A percentile compares a stretch with the other conserved stretches of the same genome.
These are phyloP conservation scores for Phycomyces nitens DNA, from an alignment of 192 early-diverging fungal genomes.

Conservation along the genomic window DNA sequence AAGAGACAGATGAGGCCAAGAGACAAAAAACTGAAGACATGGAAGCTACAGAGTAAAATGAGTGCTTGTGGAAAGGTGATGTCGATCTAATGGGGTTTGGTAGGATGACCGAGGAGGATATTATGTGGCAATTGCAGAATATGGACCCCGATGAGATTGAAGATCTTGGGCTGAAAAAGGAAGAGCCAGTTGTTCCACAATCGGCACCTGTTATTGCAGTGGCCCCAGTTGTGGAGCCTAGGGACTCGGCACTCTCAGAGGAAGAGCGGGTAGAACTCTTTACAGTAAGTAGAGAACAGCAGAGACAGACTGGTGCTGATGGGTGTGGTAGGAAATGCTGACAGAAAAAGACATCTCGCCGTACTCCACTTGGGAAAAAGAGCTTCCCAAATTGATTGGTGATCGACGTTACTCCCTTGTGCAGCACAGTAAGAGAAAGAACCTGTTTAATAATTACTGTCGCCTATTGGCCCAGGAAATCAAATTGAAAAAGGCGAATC, in stretches of 20 bases:
- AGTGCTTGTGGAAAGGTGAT: no score
- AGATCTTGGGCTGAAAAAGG: slow-evolving; percentile 6
- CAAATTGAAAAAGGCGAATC: slow-evolving; percentile 42
- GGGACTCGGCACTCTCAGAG: slow-evolving; percentile 25
- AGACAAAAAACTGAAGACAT: slow-evolving; percentile 7
- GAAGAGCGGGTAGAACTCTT: slow-evolving; percentile 39
- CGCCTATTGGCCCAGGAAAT: slow-evolving; percentile 54
- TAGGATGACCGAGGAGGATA: slow-evolving; percentile 64
- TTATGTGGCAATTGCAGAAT: slow-evolving; percentile 53
- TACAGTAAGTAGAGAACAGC: slow-evolving; percentile 26
- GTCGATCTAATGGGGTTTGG: no score
- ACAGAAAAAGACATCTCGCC: slow-evolving; percentile 69
- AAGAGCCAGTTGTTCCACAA: no score
- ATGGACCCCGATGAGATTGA: slow-evolving; percentile 33
- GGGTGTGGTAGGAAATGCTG: slow-evolving; percentile 44
- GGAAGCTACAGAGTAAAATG: slow-evolving; percentile 2
- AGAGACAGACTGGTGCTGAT: neutral
- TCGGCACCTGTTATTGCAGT: no score
- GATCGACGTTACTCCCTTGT: slow-evolving; percentile 58
- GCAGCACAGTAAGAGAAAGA: slow-evolving; percentile 54
- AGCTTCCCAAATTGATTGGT: slow-evolving; percentile 58
- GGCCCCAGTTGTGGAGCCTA: slow-evolving; percentile 23
- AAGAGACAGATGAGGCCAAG: slow-evolving; percentile 6
- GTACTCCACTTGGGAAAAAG: slow-evolving; percentile 73
- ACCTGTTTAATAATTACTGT: slow-evolving; percentile 74